These are phyloP conservation scores for Saposhnikovia divaricata DNA, from an alignment of 129 eudicot species.

Conservation along the genomic window DNA sequence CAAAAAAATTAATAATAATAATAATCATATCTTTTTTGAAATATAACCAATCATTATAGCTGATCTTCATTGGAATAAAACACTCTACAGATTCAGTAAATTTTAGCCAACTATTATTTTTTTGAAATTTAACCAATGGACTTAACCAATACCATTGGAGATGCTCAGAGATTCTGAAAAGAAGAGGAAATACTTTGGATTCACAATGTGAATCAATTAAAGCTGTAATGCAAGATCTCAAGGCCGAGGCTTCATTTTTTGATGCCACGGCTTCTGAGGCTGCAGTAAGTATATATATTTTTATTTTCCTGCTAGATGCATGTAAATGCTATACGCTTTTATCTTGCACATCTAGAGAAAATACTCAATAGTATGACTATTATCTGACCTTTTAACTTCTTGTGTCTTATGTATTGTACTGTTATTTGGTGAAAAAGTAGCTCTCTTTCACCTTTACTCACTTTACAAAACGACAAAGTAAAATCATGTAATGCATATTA, in stretches of 20 bases:
- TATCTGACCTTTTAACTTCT: background rate
- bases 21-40: too few species aligned
- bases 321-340: background rate
- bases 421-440: background rate
- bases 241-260: conserved; percentile 76
- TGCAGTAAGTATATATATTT: conserved; percentile 37
- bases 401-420: background rate
- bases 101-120: too few species aligned
- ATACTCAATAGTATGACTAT: background rate
- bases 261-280: conserved; percentile 70
- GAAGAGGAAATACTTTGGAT: conserved; percentile 73
- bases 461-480: background rate
- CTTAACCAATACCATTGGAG: too few species aligned
- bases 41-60: too few species aligned
- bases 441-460: background rate
- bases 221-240: conserved; percentile 66
- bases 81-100: too few species aligned
- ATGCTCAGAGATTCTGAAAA: conserved; percentile 67
- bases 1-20: too few species aligned
- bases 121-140: too few species aligned
- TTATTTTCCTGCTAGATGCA: background rate
- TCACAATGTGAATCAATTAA: conserved; percentile 61
- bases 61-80: too few species aligned
- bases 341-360: background rate
- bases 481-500: background rate